These are phyloP conservation scores for Sophora flavescens DNA, from an alignment of 306 rosid genomes.

Conservation along the genomic window DNA sequence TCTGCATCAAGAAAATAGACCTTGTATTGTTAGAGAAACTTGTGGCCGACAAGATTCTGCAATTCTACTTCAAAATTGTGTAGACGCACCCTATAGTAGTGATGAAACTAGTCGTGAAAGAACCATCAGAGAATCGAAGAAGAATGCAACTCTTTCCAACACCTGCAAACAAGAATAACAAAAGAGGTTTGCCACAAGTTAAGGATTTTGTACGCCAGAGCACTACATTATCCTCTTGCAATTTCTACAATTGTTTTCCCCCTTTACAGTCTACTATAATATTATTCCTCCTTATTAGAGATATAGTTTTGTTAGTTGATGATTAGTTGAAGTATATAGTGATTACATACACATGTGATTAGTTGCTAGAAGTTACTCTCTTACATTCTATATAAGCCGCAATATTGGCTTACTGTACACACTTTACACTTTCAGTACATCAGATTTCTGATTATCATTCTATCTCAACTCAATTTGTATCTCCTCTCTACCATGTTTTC, in stretches of 20 bases:
- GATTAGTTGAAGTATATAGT: not conserved
- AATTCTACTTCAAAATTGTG: slow-evolving; percentile 31
- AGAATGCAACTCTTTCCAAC: slow-evolving; percentile 99
- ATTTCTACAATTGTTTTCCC: not conserved
- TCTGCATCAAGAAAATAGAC: slow-evolving; percentile 59
- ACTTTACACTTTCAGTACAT: not conserved
- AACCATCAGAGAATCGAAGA: slow-evolving; percentile 95
- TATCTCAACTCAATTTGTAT: not conserved
- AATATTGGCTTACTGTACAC: not conserved
- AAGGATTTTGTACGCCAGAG: slow-evolving; percentile 3
- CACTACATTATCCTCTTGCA: not conserved
- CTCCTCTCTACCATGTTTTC: not conserved
- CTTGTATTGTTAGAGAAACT: slow-evolving; percentile 41
- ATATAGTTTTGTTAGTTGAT: not conserved
- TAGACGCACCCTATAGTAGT: slow-evolving; percentile 90
- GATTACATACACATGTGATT: no score
- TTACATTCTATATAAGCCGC: not conserved
- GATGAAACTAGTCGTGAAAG: slow-evolving; percentile 93
- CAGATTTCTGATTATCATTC: not conserved
- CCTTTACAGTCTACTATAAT: not conserved
- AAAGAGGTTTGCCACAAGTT: not conserved
- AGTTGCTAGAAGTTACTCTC: no score
- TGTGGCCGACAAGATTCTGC: slow-evolving; percentile 2
- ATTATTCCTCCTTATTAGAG: slow-evolving; percentile 7
- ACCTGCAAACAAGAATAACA: slow-evolving; percentile 63